Base-by-base conservation (phyloP, 129 eudicot genomes). In the Arctium minus region DNA sequence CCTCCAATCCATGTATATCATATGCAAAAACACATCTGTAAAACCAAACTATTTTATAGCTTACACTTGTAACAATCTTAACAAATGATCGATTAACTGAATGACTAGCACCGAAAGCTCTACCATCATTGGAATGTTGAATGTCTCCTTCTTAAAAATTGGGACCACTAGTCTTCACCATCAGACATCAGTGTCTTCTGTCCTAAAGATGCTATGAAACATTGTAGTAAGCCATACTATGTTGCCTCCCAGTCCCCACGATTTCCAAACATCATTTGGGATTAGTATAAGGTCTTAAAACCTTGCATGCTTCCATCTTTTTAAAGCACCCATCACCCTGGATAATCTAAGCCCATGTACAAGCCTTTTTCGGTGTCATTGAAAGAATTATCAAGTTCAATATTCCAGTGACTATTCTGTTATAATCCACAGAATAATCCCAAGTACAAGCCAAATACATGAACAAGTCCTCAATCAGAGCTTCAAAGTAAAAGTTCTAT, bases 381-480 rank as follows among this genome's bases (percentile, higher is more conserved):
- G 8, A 44, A 44, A 44, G 38, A 44, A 5, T 44, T 44, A 9
- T 27, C 65, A 33, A 10, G 42, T 68, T 22, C 1, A 79, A 65
- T 79, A 67, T 29, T 32, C 46, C 10, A 1, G 3, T 11, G 33
- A 44, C 6, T 18, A 80, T 80, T 22, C 44, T 13, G 30, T 78
- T 68, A 13, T 29, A 67, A 37, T 65, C 75, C 33, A 62, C 84
- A 72, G 12, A 77, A 68, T 35, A 69, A 56, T 60, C 53, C 36
- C 18, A 76, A 48, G n/a, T 35, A 53, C 31, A 62, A 62, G 70
- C 31, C 70, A 62, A 18, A 50, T 50, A 50, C 18, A 50, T 12
- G 72, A 77, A 72, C 53, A 80, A 70, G 83, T 33, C 76, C 44
- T 70, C 50, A 70, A 30, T 46, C 39, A 72, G 15, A 80, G 60